These are phyloP conservation scores for Durusdinium trenchii DNA, from an alignment of 73 alveolate species.

Conservation along the genomic window DNA sequence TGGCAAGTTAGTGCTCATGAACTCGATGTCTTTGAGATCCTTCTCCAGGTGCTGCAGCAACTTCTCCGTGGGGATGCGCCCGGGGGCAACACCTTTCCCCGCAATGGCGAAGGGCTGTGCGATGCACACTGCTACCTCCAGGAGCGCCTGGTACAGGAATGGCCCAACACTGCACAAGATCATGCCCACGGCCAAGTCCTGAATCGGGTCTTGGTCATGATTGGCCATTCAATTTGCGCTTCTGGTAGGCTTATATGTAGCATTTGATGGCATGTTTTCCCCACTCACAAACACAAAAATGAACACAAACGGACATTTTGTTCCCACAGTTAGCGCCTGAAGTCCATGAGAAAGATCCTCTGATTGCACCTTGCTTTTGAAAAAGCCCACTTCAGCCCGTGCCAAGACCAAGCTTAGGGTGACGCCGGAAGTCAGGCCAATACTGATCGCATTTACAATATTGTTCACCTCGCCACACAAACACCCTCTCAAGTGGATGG, in stretches of 20 bases:
- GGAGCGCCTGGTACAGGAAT: slow-evolving; percentile 74
- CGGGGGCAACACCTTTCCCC: slow-evolving; percentile 62
- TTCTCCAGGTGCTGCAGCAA: slow-evolving; percentile 54
- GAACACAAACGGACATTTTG: background rate
- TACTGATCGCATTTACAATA: slow-evolving; percentile 78
- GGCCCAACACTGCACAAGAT: slow-evolving; percentile 71
- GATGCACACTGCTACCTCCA: slow-evolving; percentile 80
- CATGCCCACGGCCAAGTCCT: slow-evolving; percentile 69
- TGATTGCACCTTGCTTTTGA: background rate
- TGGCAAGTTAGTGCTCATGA: slow-evolving; percentile 75
- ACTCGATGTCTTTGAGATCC: slow-evolving; percentile 78
- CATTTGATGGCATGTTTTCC: no score
- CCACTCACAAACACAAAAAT: no score
- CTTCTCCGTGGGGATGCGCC: slow-evolving; percentile 84
- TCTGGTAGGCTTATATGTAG: no score
- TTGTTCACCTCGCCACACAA: no score
- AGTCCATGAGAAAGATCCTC: slow-evolving; percentile 53
- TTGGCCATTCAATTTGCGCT: no score
- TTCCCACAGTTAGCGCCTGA: slow-evolving; percentile 52
- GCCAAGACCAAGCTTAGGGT: slow-evolving; percentile 53
- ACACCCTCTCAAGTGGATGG: no score
- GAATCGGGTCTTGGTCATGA: background rate
- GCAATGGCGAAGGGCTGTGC: slow-evolving; percentile 84
- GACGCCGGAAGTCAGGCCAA: slow-evolving; percentile 83
- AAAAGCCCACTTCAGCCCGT: background rate